A percentile compares a stretch with the other conserved stretches of the same genome.
Evolutionary conservation across 257 asterid species (phyloP).

Genomic region (Plantago ovata): DNA sequence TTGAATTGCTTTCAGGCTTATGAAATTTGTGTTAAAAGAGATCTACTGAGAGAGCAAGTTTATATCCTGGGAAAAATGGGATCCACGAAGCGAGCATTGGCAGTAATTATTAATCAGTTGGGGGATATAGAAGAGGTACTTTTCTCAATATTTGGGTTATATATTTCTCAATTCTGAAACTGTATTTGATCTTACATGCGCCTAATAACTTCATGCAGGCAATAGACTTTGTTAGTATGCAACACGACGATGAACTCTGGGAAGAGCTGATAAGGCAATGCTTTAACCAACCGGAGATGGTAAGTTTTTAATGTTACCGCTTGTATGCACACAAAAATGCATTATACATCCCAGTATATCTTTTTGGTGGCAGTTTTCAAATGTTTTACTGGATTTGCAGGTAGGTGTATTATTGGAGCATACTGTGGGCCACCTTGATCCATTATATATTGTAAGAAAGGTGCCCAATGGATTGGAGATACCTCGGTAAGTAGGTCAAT

Average conservation of each 20-base stretch:
- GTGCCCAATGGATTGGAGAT: slow-evolving; percentile 97
- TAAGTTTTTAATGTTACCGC: slow-evolving; percentile 26
- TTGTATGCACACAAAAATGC: slow-evolving; percentile 17
- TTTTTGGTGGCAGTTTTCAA: background rate
- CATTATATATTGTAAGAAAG: slow-evolving; percentile 79
- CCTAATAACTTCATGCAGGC: slow-evolving; percentile 59
- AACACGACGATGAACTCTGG: slow-evolving; percentile 99
- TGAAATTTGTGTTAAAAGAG: slow-evolving; percentile 76
- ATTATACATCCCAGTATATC: background rate
- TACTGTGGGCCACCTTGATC: slow-evolving; percentile 99
- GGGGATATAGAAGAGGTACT: slow-evolving; percentile 92
- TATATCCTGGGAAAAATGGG: slow-evolving; percentile 99
- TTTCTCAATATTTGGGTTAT: slow-evolving; percentile 22
- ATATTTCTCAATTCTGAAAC: slow-evolving; percentile 20
- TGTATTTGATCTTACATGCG: slow-evolving; percentile 16
- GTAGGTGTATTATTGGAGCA: slow-evolving; percentile 93
- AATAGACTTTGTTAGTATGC: slow-evolving; percentile 90
- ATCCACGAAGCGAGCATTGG: slow-evolving; percentile 83
- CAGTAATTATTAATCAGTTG: slow-evolving; percentile 75
- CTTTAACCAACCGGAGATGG: slow-evolving; percentile 96
- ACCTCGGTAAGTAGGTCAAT: slow-evolving; percentile 65
- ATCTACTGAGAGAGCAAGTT: slow-evolving; percentile 80
- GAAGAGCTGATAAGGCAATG: slow-evolving; percentile 91
- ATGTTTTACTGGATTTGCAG: slow-evolving; percentile 39
- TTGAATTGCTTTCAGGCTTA: slow-evolving; percentile 60